phyloP scores from a whole-genome alignment of 2,329 filamentous ascomycete species.

The Penicillium hesseltinei region DNA sequence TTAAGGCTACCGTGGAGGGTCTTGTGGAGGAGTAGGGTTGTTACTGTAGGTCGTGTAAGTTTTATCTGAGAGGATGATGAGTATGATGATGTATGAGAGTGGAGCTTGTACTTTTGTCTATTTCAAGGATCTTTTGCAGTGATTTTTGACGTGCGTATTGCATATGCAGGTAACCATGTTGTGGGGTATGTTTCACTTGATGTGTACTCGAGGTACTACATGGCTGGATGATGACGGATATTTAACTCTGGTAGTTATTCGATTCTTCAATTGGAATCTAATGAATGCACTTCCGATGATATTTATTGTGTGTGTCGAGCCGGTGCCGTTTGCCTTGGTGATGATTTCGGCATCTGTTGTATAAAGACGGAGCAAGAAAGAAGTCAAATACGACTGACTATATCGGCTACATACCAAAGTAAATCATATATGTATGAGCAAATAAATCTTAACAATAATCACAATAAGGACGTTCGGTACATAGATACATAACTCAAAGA shows the following conservation, averaged over 20 bases:
- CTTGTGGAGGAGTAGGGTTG: constrained; percentile 17
- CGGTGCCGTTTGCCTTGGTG: not conserved
- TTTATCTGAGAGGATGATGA: not conserved
- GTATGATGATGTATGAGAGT: not conserved
- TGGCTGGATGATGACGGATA: not conserved
- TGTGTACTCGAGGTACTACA: not conserved
- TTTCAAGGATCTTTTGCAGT: not conserved
- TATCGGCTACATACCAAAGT: too few relatives aligned
- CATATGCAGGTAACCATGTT: not conserved
- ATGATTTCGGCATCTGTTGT: not conserved
- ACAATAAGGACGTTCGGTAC: too few relatives aligned
- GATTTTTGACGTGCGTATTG: not conserved
- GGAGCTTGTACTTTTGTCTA: not conserved
- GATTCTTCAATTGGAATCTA: not conserved
- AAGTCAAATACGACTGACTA: too few relatives aligned
- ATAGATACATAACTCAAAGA: too few relatives aligned
- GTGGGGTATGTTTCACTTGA: not conserved
- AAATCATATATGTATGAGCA: too few relatives aligned
- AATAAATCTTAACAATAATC: too few relatives aligned
- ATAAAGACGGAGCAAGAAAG: too few relatives aligned
- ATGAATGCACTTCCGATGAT: not conserved
- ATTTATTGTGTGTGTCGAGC: not conserved
- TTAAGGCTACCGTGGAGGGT: constrained; percentile 16
- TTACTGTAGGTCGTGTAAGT: not conserved
- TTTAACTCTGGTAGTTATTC: not conserved